These are phyloP conservation scores for Pythium aquatile DNA, from an alignment of 352 stramenopile species.

Conservation along the genomic window DNA sequence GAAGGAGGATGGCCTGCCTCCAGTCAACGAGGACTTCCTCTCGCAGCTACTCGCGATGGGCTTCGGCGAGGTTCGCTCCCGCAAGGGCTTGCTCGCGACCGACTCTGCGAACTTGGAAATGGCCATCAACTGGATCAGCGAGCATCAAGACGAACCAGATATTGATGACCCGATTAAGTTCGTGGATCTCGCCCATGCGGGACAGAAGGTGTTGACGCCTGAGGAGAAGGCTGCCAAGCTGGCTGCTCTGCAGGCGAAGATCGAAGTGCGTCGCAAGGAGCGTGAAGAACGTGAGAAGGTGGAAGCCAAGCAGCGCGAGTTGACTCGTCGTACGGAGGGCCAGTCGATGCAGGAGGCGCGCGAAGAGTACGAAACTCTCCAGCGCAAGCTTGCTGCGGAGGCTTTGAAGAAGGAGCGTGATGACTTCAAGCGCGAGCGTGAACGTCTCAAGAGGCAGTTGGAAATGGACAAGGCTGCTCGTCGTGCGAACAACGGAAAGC, in stretches of 20 bases:
- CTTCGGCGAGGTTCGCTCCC: constrained; percentile 73
- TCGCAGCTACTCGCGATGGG: constrained; percentile 81
- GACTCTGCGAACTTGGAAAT: constrained; percentile 70
- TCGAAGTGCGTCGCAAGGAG: constrained; percentile 73
- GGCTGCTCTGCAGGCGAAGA: constrained; percentile 74
- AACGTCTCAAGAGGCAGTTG: constrained; percentile 86
- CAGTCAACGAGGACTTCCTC: constrained; percentile 73
- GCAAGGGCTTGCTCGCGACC: constrained; percentile 83
- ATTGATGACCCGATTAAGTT: constrained; percentile 90
- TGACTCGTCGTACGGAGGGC: constrained; percentile 71
- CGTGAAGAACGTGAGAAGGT: constrained; percentile 74
- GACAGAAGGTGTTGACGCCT: constrained; percentile 60
- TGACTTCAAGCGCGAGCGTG: constrained; percentile 85
- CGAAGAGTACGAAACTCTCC: constrained; percentile 83
- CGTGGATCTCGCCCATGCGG: constrained; percentile 57
- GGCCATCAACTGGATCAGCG: constrained; percentile 85
- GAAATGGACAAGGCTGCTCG: constrained; percentile 91
- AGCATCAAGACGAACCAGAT: constrained; percentile 87
- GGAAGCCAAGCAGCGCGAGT: constrained; percentile 47
- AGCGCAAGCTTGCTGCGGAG: constrained; percentile 75
- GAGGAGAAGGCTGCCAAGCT: constrained; percentile 90
- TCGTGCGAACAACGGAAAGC: constrained; percentile 74
- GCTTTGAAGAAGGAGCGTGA: constrained; percentile 89
- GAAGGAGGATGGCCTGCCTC: constrained; percentile 37
- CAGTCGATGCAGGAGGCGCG: constrained; percentile 71